These are phyloP conservation scores for Naematelia aurantialba DNA, from an alignment of 768 basidiomycete species.

Conservation along the genomic window DNA sequence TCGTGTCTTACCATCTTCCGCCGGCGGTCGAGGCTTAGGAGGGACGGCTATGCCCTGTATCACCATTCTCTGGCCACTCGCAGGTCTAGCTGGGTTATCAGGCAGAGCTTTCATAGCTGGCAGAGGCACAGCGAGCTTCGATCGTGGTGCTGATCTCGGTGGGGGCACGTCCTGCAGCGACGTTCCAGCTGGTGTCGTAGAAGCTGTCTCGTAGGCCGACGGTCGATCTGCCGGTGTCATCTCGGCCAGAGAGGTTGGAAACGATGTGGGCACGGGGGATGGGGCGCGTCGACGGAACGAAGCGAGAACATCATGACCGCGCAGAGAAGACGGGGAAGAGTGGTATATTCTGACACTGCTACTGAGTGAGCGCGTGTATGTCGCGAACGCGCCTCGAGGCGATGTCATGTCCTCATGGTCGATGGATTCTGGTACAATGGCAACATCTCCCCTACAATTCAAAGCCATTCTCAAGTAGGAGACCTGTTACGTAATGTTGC, in stretches of 20 bases:
- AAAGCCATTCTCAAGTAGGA: not conserved
- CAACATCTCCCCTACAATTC: not conserved
- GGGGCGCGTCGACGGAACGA: not conserved
- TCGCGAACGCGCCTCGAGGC: not conserved
- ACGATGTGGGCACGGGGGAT: not conserved
- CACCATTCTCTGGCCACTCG: constrained; percentile 16
- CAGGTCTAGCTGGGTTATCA: not conserved
- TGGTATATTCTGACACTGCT: not conserved
- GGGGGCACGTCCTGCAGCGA: constrained; percentile 43
- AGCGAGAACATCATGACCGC: constrained; percentile 4
- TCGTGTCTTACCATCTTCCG: constrained; percentile 43
- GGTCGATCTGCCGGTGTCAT: too few relatives aligned
- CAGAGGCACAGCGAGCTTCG: constrained; percentile 18
- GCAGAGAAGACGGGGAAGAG: not conserved
- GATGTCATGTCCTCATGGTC: not conserved
- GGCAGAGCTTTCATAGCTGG: constrained; percentile 34
- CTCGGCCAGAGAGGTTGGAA: not conserved
- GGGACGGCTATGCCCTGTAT: constrained; percentile 42
- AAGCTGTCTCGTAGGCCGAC: constrained; percentile 22
- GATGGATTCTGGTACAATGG: not conserved
- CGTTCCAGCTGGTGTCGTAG: constrained; percentile 29
- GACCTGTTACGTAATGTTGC: not conserved
- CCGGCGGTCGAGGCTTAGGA: constrained; percentile 42
- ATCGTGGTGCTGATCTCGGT: constrained; percentile 2
- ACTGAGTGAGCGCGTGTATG: not conserved